phyloP scores from a whole-genome alignment of 768 basidiomycete genomes.

The Kwoniella botswanensis region DNA sequence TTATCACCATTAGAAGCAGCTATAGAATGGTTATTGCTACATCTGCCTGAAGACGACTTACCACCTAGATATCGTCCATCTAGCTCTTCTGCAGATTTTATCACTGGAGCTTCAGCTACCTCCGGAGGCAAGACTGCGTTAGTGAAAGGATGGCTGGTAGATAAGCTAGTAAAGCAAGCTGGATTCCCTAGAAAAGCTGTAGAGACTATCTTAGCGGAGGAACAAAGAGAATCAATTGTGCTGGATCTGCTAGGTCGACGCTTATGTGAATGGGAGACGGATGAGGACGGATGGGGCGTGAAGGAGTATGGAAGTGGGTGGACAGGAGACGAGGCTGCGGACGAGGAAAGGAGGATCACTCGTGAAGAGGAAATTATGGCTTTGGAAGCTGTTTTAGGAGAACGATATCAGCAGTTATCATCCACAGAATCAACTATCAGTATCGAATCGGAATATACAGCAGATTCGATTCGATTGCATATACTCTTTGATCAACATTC shows the following conservation, averaged over 20 bases:
- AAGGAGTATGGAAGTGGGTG: conserved; percentile 43
- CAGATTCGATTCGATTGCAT: conserved; percentile 65
- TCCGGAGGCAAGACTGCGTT: conserved; percentile 58
- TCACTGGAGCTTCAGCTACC: conserved; percentile 44
- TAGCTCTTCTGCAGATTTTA: conserved; percentile 55
- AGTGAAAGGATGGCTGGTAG: conserved; percentile 77
- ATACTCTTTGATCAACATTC: conserved; percentile 66
- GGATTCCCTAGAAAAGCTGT: conserved; percentile 79
- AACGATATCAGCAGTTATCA: conserved; percentile 43
- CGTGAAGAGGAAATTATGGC: conserved; percentile 59
- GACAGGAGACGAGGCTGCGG: conserved; percentile 36
- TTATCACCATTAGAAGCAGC: conserved; percentile 74
- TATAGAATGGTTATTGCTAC: conserved; percentile 81
- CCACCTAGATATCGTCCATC: conserved; percentile 62
- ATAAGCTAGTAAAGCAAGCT: conserved; percentile 78
- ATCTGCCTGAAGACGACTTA: conserved; percentile 84
- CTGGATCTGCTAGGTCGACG: conserved; percentile 62
- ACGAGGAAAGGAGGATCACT: conserved; percentile 42
- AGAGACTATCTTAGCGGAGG: conserved; percentile 63
- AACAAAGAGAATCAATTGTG: conserved; percentile 61
- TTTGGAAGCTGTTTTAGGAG: conserved; percentile 56
- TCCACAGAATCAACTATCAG: conserved; percentile 46
- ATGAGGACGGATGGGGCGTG: conserved; percentile 53
- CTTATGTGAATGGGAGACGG: conserved; percentile 54
- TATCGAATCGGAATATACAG: conserved; percentile 29